Base-by-base conservation (phyloP, 176 grass and related monocot genomes). In the maize (Zea mays) region DNA sequence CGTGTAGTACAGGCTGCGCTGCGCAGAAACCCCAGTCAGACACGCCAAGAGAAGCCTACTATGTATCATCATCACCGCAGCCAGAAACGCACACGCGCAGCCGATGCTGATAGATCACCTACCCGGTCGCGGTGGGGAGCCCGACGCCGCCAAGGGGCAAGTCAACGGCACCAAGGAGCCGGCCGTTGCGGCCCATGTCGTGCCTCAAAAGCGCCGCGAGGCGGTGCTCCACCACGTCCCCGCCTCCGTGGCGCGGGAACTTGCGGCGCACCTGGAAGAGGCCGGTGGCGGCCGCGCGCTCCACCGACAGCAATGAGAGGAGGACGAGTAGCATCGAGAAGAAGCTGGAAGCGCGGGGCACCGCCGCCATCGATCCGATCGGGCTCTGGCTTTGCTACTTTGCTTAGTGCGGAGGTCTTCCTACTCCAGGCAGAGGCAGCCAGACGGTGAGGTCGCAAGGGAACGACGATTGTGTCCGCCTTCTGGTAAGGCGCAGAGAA, bases 221-320 rank as follows among this genome's bases (percentile, higher is more conserved):
- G 27, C 27, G 27, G 73, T 60, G 81, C 0, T 17, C 46, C 20
- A 38, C 70, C 21, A 20, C 50, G 0, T 43, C 60, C 1, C 43
- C 42, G 11, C 62, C 85, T 16, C 2, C 79, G 46, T 70, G 71
- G 64, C 43, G 68, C 55, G n/a, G 46, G 83, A 94, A 94, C 83
- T 92, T 98, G 81, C 86, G 87, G 65, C 82, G 92, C 80, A 94
- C 91, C 54, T 67, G 65, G 43, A 98, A 91, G 67, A 98, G 86
- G 20, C 91, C 89, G 45, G 66, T 71, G 49, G 77, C 79, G 34
- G 69, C 58, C 40, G 79, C 74, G 8, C 82, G 67, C 44, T 51
- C 61, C 62, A 63, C 77, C 68, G 74, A 60, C 69, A 83, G 62
- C 44, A 68, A 80, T 34, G 69, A 1, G 35, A 83, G 21, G 5